A percentile compares a stretch with the other conserved stretches of the same genome.
phyloP scores from a whole-genome alignment of 257 asterid species.

The Capsicum baccatum region DNA sequence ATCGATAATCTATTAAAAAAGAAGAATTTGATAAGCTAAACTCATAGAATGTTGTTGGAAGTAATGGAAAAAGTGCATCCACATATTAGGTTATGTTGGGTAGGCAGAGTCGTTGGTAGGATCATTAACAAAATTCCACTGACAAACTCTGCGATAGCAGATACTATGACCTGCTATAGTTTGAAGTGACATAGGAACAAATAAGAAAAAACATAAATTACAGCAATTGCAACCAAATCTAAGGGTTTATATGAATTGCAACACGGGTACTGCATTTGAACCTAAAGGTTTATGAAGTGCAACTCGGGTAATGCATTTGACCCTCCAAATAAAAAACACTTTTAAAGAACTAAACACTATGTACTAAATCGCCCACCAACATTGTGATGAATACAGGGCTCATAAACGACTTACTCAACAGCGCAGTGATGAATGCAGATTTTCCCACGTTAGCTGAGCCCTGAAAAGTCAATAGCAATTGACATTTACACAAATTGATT shows the following conservation, averaged over 20 bases:
- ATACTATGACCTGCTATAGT: slow-evolving; percentile 10
- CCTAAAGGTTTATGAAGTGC: background rate
- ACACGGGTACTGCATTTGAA: background rate
- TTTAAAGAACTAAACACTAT: background rate
- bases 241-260: background rate
- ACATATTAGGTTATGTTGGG: background rate
- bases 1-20: background rate
- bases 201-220: background rate
- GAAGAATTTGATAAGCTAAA: slow-evolving; percentile 17
- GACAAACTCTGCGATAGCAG: background rate
- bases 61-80: background rate
- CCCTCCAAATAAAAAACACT: background rate
- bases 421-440: slow-evolving; percentile 93
- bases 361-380: background rate
- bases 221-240: background rate
- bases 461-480: slow-evolving; percentile 51
- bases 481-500: background rate
- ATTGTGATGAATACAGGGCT: slow-evolving; percentile 19
- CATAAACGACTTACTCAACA: slow-evolving; percentile 70
- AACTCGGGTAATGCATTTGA: background rate
- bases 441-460: slow-evolving; percentile 98
- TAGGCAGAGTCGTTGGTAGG: background rate
- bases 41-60: slow-evolving; percentile 25
- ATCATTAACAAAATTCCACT: background rate
- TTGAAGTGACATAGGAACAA: slow-evolving; percentile 3